Evolutionary conservation across 2,329 filamentous ascomycete genomes (phyloP), one percentile per base, ranked within the genome.

Genomic region (Fusarium redolens): DNA sequence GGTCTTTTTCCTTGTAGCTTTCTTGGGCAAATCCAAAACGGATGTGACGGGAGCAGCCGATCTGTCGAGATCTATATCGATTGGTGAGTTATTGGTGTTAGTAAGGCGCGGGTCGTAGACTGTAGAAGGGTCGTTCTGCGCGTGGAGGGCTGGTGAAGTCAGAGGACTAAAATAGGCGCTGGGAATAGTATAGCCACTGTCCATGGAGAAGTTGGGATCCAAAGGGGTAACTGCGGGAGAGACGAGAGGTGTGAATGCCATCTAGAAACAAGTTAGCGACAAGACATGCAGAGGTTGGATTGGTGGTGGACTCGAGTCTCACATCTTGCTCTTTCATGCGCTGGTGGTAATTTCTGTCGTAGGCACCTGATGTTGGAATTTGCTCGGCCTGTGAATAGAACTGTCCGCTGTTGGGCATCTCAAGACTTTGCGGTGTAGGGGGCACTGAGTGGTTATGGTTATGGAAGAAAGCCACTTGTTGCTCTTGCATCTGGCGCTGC

Each of bases 201-300:
- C 88, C 67, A 89, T 83, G 50, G 87, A 85, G 78, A 93, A 94
- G 72, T 92, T 90, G 45, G 89, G 86, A 77, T 95, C 93, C 56
- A 95, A 86, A 28, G 93, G 93, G 4, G 93, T 95, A 47, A 96
- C 93, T 8, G 93, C 93, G n/a, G 93, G 93, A 22, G 93, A 95
- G 15, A 93, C 93, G 35, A 96, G 86, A 2, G 93, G 93, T 5
- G 93, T 96, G 78, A 95, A 95, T 14, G 91, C 86, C 88, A 93
- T 90, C 90, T 92, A 77, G 33, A 74, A 69, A 72, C 37, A 52
- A 33, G 56, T 58, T 52, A 78, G 75, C 51, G 66, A 51, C 25
- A 20, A 41, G 37, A 37, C 31, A 17, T 28, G 12, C 12, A 5
- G 38, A 60, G 43, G 25, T 20, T 22, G 25, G 13, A 35, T 30